Evolutionary conservation across 108 stramenopile genomes (phyloP).

Genomic region (Skeletonema costatum): DNA sequence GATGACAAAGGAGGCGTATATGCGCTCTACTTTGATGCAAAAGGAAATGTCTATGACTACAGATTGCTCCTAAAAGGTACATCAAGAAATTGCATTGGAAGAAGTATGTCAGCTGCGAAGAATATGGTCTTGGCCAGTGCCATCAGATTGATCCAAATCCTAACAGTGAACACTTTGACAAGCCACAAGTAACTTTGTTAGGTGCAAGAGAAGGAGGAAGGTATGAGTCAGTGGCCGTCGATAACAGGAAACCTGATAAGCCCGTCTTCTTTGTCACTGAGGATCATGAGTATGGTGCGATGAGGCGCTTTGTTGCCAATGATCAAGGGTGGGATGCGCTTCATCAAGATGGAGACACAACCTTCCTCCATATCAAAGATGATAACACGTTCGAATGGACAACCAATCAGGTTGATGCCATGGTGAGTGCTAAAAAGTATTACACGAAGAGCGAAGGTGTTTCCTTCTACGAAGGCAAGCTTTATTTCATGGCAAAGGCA

Average conservation of each 20-base stretch:
- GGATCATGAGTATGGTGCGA: constrained; percentile 45
- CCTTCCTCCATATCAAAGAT: background rate
- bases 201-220: background rate
- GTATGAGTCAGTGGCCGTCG: constrained; percentile 43
- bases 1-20: constrained; percentile 51
- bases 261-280: constrained; percentile 58
- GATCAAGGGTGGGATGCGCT: constrained; percentile 1
- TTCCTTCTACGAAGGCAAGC: constrained; percentile 30
- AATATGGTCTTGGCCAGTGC: background rate
- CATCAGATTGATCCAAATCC: background rate
- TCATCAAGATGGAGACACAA: background rate
- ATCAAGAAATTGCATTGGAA: constrained; percentile 42
- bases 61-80: constrained; percentile 40
- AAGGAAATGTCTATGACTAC: constrained; percentile 45
- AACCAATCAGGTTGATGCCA: background rate
- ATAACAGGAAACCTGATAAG: constrained; percentile 32
- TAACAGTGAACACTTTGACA: background rate
- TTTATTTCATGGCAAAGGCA: constrained; percentile 49
- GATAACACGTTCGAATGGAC: constrained; percentile 1
- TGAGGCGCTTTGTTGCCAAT: constrained; percentile 11
- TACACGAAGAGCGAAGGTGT: constrained; percentile 48
- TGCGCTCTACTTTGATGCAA: constrained; percentile 48
- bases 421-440: constrained; percentile 3
- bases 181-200: background rate
- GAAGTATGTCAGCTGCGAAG: background rate